phyloP scores from a whole-genome alignment of 257 asterid species.

The Scutellaria baicalensis region DNA sequence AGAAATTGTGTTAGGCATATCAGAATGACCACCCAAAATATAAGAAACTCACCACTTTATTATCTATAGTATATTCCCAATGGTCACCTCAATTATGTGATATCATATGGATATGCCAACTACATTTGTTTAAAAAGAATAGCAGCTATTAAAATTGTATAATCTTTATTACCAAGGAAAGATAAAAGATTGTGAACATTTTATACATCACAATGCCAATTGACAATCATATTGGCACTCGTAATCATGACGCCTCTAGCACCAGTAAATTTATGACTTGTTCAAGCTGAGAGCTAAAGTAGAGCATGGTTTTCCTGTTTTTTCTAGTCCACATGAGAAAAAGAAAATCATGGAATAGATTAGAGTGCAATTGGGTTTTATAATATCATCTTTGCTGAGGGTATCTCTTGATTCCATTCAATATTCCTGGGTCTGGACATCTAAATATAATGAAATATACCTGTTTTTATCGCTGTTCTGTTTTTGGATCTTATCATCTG shows the following conservation, averaged over 20 bases:
- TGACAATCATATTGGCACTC: background rate
- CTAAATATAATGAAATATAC: background rate
- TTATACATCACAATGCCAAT: background rate
- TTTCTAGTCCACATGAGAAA: background rate
- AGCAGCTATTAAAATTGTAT: background rate
- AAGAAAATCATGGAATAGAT: background rate
- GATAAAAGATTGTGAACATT: background rate
- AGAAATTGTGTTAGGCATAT: conserved; percentile 14
- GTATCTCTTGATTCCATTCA: conserved; percentile 1
- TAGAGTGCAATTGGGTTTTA: background rate
- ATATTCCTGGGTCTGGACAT: background rate
- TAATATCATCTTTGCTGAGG: background rate
- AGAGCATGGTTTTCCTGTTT: background rate
- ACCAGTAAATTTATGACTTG: background rate
- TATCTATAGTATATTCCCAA: background rate
- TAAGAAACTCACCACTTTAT: background rate
- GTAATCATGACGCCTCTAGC: background rate
- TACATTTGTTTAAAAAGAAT: background rate
- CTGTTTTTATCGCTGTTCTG: background rate
- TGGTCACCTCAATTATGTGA: background rate
- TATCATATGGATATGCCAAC: background rate
- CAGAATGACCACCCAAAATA: conserved; percentile 19
- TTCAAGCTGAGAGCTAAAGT: background rate
- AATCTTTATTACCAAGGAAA: background rate
- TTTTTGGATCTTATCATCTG: background rate